Base-by-base conservation (phyloP, 164 flowering plant species). In the Vitis amurensis region DNA sequence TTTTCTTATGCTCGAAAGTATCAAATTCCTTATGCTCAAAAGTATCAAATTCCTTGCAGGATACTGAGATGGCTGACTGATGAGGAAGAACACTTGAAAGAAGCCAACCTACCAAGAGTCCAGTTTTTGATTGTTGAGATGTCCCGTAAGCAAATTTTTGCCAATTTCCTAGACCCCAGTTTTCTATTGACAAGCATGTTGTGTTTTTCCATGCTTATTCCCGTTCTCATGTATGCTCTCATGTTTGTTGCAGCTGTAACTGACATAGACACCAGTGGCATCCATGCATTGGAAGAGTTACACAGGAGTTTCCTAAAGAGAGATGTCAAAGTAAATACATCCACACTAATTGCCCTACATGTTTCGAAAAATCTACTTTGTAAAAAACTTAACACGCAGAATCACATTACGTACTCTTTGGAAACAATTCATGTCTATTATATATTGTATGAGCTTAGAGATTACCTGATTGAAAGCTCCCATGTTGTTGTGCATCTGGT, bases 231-330 rank as follows among this genome's bases (percentile, higher is more conserved):
- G 1, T 37, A 15, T 30, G 5, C 17, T 67, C 66, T 64, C 50
- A n/a, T 73, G 44, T 16, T 47, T 49, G 15, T 71, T 78, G 74
- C 87, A 90, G 17, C 17, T 17, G 17, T 17, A 17, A 89, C 90
- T 23, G 95, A 93, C 79, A 89, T 91, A 4, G 94, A 93, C 74
- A 93, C 98, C 29, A 91, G 96, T 70, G 97, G 96, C 19, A 90
- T 91, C 71, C 92, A 88, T 67, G 86, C 93, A 4, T 66, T 89
- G 63, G 88, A 87, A 77, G 91, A 87, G 58, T 67, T 89, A 63
- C 59, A 79, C 73, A 79, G 73, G 60, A 86, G 83, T 78, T 90
- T 91, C 57, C 76, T 76, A 53, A 91, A 90, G 76, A 83, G 82
- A 85, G 85, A 80, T n/a, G 47, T 91, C 72, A 83, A 90, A 84